phyloP scores from a whole-genome alignment of 352 stramenopile genomes.

The Pythium apleroticum region DNA sequence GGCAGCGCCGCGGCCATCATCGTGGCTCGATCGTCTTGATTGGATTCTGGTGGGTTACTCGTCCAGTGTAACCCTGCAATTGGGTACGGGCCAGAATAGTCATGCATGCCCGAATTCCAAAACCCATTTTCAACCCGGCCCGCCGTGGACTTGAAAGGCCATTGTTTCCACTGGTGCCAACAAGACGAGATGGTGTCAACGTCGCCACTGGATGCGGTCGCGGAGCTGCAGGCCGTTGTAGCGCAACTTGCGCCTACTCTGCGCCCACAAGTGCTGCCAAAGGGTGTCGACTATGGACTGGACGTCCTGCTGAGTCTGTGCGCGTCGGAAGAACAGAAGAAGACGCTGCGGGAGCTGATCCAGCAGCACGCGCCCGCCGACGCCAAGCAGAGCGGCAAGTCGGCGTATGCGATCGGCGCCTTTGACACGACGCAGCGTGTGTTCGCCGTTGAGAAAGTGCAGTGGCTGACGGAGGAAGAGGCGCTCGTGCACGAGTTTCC shows the following conservation, averaged over 20 bases:
- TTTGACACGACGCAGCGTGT: conserved; percentile 64
- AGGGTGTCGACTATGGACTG: conserved; percentile 53
- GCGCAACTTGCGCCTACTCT: conserved; percentile 49
- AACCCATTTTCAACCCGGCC: conserved; percentile 18
- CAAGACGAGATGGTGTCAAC: conserved; percentile 23
- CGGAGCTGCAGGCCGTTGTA: conserved; percentile 64
- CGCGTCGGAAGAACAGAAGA: conserved; percentile 58
- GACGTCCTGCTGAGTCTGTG: conserved; percentile 67
- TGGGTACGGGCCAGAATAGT: conserved; percentile 13
- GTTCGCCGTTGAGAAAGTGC: conserved; percentile 59
- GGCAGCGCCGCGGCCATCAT: conserved; percentile 78
- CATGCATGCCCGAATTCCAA: neutral
- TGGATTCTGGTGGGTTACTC: conserved; percentile 8
- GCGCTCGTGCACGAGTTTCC: conserved; percentile 68
- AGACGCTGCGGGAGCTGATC: conserved; percentile 47
- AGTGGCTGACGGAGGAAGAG: conserved; percentile 66
- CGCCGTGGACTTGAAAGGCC: conserved; percentile 10
- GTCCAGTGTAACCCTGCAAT: conserved; percentile 11
- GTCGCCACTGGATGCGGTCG: conserved; percentile 57
- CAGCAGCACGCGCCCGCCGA: conserved; percentile 37
- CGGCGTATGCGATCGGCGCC: conserved; percentile 48
- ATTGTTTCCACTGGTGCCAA: conserved; percentile 19
- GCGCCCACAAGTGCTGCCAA: conserved; percentile 68
- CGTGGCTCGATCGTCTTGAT: conserved; percentile 13
- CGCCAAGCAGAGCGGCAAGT: conserved; percentile 28